phyloP scores from a whole-genome alignment of 306 rosid genomes.

The Prunus campanulata region DNA sequence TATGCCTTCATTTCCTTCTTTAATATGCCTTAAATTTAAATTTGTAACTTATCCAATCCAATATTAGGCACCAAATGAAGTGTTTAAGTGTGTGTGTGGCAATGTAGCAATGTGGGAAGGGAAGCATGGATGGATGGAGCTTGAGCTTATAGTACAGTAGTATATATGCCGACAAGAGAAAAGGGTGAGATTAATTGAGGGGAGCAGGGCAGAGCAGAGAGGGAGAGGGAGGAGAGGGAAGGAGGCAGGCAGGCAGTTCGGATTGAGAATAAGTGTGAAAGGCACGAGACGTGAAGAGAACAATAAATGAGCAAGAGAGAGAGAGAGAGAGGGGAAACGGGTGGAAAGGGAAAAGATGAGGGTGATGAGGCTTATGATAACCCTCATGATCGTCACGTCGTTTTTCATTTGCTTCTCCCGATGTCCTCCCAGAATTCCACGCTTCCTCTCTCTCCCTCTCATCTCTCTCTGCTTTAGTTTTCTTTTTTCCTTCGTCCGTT shows the following conservation, averaged over 20 bases:
- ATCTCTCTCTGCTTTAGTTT: conserved; percentile 17
- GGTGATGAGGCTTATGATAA: conserved; percentile 81
- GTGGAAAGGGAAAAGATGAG: background rate
- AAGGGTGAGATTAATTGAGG: conserved; percentile 11
- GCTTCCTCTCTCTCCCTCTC: conserved; percentile 13
- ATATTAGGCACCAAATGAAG: too few relatives aligned
- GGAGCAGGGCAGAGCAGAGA: conserved; percentile 16
- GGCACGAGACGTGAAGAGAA: conserved; percentile 62
- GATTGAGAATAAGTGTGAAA: conserved; percentile 88
- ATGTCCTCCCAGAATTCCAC: conserved; percentile 79
- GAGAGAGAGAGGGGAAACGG: conserved; percentile 10
- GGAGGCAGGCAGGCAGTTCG: conserved; percentile 78
- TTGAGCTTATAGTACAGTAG: too few relatives aligned
- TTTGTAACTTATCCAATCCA: too few relatives aligned
- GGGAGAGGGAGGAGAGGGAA: conserved; percentile 18
- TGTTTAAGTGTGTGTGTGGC: too few relatives aligned
- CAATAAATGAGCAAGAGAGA: conserved; percentile 41
- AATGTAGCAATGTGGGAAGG: too few relatives aligned
- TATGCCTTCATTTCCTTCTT: too few relatives aligned
- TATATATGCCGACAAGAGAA: background rate
- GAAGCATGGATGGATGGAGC: too few relatives aligned
- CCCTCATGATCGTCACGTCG: conserved; percentile 99
- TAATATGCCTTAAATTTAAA: too few relatives aligned
- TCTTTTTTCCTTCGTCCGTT: conserved; percentile 1
- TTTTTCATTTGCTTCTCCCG: conserved; percentile 81